phyloP scores from a whole-genome alignment of 768 basidiomycete genomes.

The Leucocoprinus sp. region DNA sequence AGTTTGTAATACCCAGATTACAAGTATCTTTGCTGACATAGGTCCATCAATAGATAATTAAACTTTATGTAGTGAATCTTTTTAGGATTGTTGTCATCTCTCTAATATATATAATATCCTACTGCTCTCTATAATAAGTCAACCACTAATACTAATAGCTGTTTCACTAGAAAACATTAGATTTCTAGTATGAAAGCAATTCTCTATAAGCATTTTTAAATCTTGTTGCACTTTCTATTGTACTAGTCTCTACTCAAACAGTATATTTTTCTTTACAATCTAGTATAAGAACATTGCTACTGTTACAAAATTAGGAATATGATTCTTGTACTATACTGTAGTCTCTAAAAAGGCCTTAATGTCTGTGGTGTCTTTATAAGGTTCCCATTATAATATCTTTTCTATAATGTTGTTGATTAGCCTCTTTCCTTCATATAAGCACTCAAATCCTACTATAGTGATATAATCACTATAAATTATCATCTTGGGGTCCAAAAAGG shows the following conservation, averaged over 20 bases:
- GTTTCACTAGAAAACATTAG: neutral
- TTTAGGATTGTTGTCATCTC: slow-evolving; percentile 15
- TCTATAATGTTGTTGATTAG: neutral
- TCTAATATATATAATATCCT: slow-evolving; percentile 30
- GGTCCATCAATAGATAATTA: slow-evolving; percentile 30
- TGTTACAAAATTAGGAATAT: too few relatives aligned
- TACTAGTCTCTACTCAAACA: neutral
- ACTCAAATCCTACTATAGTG: neutral
- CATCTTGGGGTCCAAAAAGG: slow-evolving; percentile 2
- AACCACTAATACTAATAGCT: neutral
- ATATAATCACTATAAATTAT: neutral
- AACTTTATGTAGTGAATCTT: slow-evolving; percentile 23
- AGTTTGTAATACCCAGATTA: too few relatives aligned
- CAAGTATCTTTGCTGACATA: slow-evolving; percentile 22
- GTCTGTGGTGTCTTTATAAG: too few relatives aligned
- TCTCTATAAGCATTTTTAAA: neutral
- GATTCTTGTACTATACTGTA: too few relatives aligned
- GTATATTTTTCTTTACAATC: too few relatives aligned
- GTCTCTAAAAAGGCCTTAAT: too few relatives aligned
- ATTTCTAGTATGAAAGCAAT: neutral
- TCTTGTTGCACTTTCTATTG: neutral
- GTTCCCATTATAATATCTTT: too few relatives aligned
- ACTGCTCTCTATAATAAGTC: slow-evolving; percentile 20
- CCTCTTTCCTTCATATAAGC: neutral
- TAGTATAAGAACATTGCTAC: too few relatives aligned